Evolutionary conservation across 2,329 filamentous ascomycete genomes (phyloP), one percentile per base, ranked within the genome.

Genomic region (Thermomyces lanuginosus): DNA sequence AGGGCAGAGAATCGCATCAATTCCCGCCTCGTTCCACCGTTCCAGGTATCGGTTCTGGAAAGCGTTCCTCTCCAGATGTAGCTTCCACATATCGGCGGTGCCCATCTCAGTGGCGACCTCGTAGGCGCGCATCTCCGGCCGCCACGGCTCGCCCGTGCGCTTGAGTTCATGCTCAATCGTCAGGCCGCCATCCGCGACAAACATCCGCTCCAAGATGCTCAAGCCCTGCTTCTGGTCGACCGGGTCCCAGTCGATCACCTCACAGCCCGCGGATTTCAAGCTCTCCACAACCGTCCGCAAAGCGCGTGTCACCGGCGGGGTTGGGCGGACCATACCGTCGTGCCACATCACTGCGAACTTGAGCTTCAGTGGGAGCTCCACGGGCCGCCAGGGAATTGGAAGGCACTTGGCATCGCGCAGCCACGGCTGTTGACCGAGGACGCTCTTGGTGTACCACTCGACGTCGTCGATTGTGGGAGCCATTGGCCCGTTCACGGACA

Each of bases 301-400:
- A 1, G 69, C 72, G 4, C 71, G 58, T 1, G 57, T 46, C 3
- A 78, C 60, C 0, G 74, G 73, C 2, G 74, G 72, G 17, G 74
- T 73, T 0, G 72, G 72, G 3, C 45, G 54, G 2, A 75, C 70
- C 17, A 74, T 56, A 9, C 61, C 64, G 40, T 77, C 73, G 38
- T 69, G 52, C 60, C 63, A 68, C 40, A 76, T 53, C 8, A 77
- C 59, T 4, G 58, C 72, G 26, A 78, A 54, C 22, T 56, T 64
- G 13, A 77, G 45, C 28, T 47, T 61, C 12, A 46, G 44, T 8
- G 28, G 24, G 10, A 15, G n/a, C n/a, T n/a, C n/a, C n/a, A n/a
- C n/a, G n/a, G n/a, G 30, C n/a, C 61, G 47, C 66, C 67, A 72
- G 0, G 63, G 61, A 3, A 69, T 56, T 1, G 63, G 63, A 1